Evolutionary conservation across 2,329 filamentous ascomycete species (phyloP).

Genomic region (Purpureocillium takamizusanense): DNA sequence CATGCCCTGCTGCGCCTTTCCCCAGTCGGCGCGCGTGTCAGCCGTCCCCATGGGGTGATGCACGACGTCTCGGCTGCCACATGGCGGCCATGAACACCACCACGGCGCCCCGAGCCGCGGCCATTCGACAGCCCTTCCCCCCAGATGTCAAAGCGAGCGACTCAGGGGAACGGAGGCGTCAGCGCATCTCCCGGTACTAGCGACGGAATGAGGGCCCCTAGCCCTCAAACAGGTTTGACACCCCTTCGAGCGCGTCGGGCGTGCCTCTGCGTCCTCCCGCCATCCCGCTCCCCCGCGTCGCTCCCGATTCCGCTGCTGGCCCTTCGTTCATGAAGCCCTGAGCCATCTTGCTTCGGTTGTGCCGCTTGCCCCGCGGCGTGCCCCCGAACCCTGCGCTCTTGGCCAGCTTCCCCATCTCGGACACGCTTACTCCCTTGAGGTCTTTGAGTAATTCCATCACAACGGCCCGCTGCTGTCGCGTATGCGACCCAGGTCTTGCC

Average conservation of each 20-base stretch:
- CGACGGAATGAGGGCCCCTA: no score
- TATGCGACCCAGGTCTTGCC: conserved; percentile 46
- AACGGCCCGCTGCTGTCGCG: conserved; percentile 70
- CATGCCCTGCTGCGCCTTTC: no score
- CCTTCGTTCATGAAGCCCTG: conserved; percentile 56
- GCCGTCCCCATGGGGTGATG: no score
- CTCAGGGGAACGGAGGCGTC: no score
- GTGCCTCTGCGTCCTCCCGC: conserved; percentile 23
- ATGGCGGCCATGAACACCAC: no score
- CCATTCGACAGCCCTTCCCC: no score
- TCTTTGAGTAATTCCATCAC: conserved; percentile 80
- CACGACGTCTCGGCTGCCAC: no score
- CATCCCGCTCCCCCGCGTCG: conserved; percentile 16
- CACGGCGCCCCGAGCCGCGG: no score
- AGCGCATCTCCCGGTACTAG: conserved; percentile 9
- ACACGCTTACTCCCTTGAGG: conserved; percentile 82
- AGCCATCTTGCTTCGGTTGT: conserved; percentile 41
- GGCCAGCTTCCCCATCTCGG: conserved; percentile 80
- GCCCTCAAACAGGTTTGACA: conserved; percentile 40
- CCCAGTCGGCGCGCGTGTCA: no score
- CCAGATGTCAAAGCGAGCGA: no score
- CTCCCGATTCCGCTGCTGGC: conserved; percentile 18
- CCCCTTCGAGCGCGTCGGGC: conserved; percentile 44
- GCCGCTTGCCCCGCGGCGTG: conserved; percentile 16
- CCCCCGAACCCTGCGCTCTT: conserved; percentile 35